Evolutionary conservation across 768 basidiomycete genomes (phyloP).

Genomic region (Tulasnella sp.): DNA sequence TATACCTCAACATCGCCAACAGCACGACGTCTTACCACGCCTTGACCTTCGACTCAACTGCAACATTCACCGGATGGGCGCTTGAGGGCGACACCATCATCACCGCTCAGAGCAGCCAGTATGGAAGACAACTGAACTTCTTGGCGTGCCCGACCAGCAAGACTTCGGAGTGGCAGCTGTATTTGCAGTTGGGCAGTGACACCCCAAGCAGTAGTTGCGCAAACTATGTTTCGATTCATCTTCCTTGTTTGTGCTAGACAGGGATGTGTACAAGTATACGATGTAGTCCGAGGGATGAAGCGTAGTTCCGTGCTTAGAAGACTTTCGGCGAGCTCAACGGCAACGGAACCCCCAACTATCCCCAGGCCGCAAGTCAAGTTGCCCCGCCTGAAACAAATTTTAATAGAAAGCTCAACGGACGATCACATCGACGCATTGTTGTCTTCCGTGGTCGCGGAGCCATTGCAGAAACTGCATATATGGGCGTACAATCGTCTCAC

Average conservation of each 20-base stretch:
- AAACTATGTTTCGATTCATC: slow-evolving; percentile 29
- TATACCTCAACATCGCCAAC: slow-evolving; percentile 44
- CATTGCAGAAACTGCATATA: background rate
- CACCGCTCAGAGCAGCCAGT: slow-evolving; percentile 26
- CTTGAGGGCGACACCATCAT: slow-evolving; percentile 56
- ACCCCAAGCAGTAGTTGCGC: slow-evolving; percentile 33
- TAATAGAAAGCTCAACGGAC: background rate
- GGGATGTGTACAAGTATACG: background rate
- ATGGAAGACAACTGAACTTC: slow-evolving; percentile 47
- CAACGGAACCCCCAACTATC: background rate
- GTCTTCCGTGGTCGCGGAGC: background rate
- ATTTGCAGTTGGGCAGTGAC: slow-evolving; percentile 46
- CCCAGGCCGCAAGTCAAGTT: background rate
- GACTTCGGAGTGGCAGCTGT: slow-evolving; percentile 39
- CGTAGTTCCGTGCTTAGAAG: too few species aligned
- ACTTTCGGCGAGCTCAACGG: background rate
- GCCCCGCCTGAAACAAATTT: background rate
- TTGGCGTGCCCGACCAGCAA: slow-evolving; percentile 43
- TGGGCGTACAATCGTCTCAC: background rate
- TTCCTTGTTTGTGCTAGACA: slow-evolving; percentile 30
- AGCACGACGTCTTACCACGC: slow-evolving; percentile 44
- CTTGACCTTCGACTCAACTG: slow-evolving; percentile 40
- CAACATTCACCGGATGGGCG: slow-evolving; percentile 48
- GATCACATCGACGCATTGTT: background rate
- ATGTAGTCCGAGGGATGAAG: slow-evolving; percentile 5